These are phyloP conservation scores for Penicillium sp. DNA, from an alignment of 2,329 filamentous ascomycete species.

Conservation along the genomic window DNA sequence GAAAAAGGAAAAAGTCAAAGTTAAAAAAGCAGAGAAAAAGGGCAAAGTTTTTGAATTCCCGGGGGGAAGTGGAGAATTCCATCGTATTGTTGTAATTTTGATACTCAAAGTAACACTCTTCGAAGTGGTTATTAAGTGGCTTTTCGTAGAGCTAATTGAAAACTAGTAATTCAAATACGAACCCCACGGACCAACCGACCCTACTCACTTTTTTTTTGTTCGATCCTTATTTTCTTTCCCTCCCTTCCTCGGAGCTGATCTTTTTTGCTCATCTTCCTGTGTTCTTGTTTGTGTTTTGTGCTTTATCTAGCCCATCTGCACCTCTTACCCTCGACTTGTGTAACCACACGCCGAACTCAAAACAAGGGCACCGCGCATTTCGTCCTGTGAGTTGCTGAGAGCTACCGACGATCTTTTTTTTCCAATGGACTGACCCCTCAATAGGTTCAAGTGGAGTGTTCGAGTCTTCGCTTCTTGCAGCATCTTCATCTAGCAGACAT, in stretches of 20 bases:
- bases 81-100: too few relatives aligned
- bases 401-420: background rate
- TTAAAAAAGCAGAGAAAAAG: background rate
- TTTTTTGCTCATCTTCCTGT: background rate
- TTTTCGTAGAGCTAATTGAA: too few relatives aligned
- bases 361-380: background rate
- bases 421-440: slow-evolving; percentile 3
- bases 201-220: slow-evolving; percentile 8
- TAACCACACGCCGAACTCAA: slow-evolving; percentile 6
- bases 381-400: background rate
- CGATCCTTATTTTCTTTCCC: slow-evolving; percentile 6
- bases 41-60: background rate
- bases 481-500: background rate
- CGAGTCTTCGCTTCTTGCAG: background rate
- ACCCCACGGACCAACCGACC: background rate
- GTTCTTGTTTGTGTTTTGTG: slow-evolving; percentile 11
- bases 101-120: too few relatives aligned
- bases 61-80: too few relatives aligned
- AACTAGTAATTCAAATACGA: background rate
- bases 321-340: slow-evolving; percentile 4
- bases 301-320: slow-evolving; percentile 2
- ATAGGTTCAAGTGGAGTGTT: background rate
- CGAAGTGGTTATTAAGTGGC: too few relatives aligned
- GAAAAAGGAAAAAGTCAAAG: background rate
- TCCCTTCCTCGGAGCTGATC: slow-evolving; percentile 1